Evolutionary conservation across 2,329 filamentous ascomycete genomes (phyloP), one percentile per base, ranked within the genome.

Genomic region (Escovopsis sp.): DNA sequence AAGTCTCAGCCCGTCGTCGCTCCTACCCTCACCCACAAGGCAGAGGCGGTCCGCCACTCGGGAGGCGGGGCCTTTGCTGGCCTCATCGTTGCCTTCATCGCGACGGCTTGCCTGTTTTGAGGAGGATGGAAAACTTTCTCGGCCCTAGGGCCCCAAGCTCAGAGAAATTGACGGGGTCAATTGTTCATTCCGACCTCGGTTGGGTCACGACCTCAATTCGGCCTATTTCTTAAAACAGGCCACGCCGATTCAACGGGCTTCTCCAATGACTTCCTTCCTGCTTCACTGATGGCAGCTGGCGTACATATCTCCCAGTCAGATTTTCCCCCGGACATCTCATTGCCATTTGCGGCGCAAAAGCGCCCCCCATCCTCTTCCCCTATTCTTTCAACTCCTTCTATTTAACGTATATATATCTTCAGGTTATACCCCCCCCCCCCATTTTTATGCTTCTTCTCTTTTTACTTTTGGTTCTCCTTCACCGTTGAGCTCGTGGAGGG

Each of bases 51-150:
- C 14, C 60, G 61, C 13, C 66, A 64, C 37, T 64, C 72, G 47
- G 66, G 67, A 37, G 66, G 65, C 39, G 64, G 65, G 38, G 70
- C 72, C 38, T 55, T 72, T 30, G 71, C 64, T 9, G 71, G 73
- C 36, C 61, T 76, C 25, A 59, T 76, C 34, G 62, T 76, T 37
- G 72, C 72, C 40, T 63, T 76, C 32, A 60, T 74, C 29, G 72
- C 70, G 15, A 66, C 71, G 25, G 64, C 65, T 11, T 69, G 62
- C 49, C 57, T 72, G 45, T 65, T 67, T 47, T 73, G 56, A 41
- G 33, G 32, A 40, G 25, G 38, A 31, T 34, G 16, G 20, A n/a
- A 24, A 30, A 15, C 32, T 42, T 27, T 27, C 25, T 27, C 25
- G 25, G 25, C 6, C 6, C 9, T n/a, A n/a, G n/a, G n/a, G n/a